These are phyloP conservation scores for Colletotrichum tabaci DNA, from an alignment of 2,329 filamentous ascomycete species.

Conservation along the genomic window DNA sequence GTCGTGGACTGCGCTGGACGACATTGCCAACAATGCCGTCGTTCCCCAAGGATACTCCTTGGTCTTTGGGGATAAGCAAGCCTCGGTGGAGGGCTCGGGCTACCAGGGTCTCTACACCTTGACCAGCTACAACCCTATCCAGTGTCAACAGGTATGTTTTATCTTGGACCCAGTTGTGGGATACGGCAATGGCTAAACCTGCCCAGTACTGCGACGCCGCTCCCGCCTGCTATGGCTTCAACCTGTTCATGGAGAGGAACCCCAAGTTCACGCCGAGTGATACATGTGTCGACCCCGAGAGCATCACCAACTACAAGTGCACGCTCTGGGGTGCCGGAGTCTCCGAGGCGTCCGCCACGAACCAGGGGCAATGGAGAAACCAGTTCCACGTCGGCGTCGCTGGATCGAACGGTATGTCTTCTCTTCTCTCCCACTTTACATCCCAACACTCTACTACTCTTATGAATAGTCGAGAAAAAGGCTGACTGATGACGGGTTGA, in stretches of 20 bases:
- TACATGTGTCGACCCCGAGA: constrained; percentile 22
- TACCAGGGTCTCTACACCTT: constrained; percentile 27
- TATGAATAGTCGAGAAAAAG: too few relatives aligned
- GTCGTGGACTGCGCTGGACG: background rate
- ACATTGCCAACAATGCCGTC: background rate
- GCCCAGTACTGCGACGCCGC: constrained; percentile 34
- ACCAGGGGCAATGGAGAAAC: constrained; percentile 36
- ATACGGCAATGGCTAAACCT: background rate
- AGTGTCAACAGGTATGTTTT: constrained; percentile 30
- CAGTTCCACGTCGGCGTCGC: constrained; percentile 39
- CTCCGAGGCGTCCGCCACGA: constrained; percentile 25
- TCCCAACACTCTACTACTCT: too few relatives aligned
- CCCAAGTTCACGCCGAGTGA: constrained; percentile 15
- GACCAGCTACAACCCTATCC: constrained; percentile 16
- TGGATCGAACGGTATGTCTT: constrained; percentile 38
- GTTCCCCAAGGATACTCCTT: background rate
- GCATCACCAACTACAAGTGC: constrained; percentile 34
- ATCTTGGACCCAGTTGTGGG: too few relatives aligned
- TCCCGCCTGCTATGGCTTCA: constrained; percentile 28
- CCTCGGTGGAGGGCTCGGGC: background rate
- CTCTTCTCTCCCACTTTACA: too few relatives aligned
- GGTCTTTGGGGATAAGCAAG: background rate
- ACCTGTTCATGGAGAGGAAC: constrained; percentile 34
- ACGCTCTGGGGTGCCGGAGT: constrained; percentile 25
- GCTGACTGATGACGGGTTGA: background rate